Evolutionary conservation across 768 basidiomycete genomes (phyloP).

Genomic region (Fomitopsis pulvina): DNA sequence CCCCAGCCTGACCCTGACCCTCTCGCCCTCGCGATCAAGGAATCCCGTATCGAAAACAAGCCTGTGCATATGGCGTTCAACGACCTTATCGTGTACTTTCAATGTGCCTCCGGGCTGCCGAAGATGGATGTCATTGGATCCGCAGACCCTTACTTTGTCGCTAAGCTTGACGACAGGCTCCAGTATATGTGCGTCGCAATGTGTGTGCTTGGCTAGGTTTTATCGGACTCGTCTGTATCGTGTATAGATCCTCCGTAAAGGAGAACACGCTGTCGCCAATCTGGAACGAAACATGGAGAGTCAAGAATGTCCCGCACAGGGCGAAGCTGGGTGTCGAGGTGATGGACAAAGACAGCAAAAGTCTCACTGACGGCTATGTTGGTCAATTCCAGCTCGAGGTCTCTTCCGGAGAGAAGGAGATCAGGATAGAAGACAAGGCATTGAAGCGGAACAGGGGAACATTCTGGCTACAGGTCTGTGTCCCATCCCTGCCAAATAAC

Average conservation of each 20-base stretch:
- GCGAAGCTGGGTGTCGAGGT: conserved; percentile 55
- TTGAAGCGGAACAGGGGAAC: conserved; percentile 47
- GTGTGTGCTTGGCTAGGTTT: background rate
- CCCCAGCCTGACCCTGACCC: conserved; percentile 7
- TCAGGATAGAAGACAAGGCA: conserved; percentile 49
- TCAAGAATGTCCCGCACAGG: conserved; percentile 66
- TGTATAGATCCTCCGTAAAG: conserved; percentile 57
- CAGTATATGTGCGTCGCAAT: conserved; percentile 51
- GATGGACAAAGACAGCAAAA: conserved; percentile 62
- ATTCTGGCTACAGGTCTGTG: conserved; percentile 63
- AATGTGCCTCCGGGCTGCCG: conserved; percentile 62
- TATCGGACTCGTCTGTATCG: background rate
- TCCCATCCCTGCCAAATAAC: background rate
- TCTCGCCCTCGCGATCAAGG: conserved; percentile 1
- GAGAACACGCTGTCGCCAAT: conserved; percentile 50
- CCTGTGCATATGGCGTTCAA: conserved; percentile 28
- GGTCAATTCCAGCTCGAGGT: conserved; percentile 55
- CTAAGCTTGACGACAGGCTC: conserved; percentile 56
- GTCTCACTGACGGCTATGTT: conserved; percentile 53
- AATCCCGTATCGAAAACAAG: conserved; percentile 2
- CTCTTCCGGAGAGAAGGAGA: conserved; percentile 53
- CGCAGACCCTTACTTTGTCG: conserved; percentile 70
- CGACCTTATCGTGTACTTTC: conserved; percentile 62
- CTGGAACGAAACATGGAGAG: conserved; percentile 71
- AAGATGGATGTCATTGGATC: conserved; percentile 60